Base-by-base conservation (phyloP, 495 filamentous ascomycete species). In the Lasiosphaeris hirsuta region DNA sequence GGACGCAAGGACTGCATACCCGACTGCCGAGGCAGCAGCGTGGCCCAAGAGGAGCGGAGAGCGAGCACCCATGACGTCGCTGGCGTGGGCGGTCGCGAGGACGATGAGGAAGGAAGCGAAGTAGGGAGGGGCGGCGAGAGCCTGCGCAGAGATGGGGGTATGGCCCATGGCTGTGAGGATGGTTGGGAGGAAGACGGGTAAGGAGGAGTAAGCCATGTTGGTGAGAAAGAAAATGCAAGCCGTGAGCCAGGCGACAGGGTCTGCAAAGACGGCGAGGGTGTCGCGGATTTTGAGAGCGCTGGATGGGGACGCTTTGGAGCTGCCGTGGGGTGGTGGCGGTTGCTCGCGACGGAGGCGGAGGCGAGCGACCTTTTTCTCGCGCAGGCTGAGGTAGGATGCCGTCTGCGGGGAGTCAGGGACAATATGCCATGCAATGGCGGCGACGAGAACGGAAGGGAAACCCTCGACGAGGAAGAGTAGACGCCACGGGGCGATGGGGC, bases 391-490 rank as follows among this genome's bases (percentile, higher is more conserved):
- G 67, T 91, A 96, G 19, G 64, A 64, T 0, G 90, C 87, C 8
- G 81, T 80, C 6, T 79, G 75, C 0, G 92, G 88, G 1, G 78
- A 75, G 68, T 94, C 90, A 0, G 91, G 91, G 56, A 96, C 78
- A 56, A 82, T 79, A 65, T 82, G 81, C 72, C 78, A 96, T 3
- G 88, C 87, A 10, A 90, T 56, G 1, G 85, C 67, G 0, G 88
- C 87, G 14, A 89, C 80, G 9, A 86, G 59, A 41, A 90, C 76
- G 4, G 84, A 89, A 2, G 91, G 92, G 38, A 91, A 76, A 6
- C 91, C 91, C 71, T 96, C 91, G n/a, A 95, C 74, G 2, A 96
- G 79, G 69, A 96, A 94, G 39, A 96, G 72, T 1, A 96, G 73
- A 9, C 90, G 81, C 91, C 91, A 96, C 15, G 85, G 85, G 2